A percentile compares a stretch with the other conserved stretches of the same genome.
phyloP scores from a whole-genome alignment of 106 monocot genomes.

The Allium cepa region DNA sequence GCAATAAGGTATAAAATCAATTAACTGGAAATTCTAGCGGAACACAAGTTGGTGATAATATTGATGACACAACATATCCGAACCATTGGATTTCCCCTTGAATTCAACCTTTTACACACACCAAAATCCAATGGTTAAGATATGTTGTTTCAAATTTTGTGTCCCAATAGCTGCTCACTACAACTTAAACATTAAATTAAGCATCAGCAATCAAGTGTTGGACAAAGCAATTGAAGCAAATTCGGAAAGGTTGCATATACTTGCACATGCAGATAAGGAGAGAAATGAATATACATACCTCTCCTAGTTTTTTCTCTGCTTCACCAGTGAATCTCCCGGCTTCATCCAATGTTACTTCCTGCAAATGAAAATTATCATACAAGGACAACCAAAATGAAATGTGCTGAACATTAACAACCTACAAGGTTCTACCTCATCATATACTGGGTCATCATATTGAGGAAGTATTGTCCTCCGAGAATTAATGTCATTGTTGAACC shows the following conservation, averaged over 20 bases:
- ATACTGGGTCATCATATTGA: constrained; percentile 72
- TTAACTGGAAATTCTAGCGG: no score
- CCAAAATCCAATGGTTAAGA: no score
- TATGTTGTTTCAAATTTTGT: no score
- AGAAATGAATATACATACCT: constrained; percentile 28
- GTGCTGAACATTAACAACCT: no score
- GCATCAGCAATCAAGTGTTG: not conserved
- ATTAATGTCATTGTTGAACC: constrained; percentile 58
- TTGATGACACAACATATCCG: no score
- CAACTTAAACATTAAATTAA: no score
- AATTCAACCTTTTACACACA: no score
- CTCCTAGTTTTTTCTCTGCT: constrained; percentile 89
- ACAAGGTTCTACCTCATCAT: constrained; percentile 62
- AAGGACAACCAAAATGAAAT: not conserved
- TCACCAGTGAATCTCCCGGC: constrained; percentile 68
- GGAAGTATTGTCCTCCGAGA: constrained; percentile 68
- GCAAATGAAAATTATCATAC: constrained; percentile 9
- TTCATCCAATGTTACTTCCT: constrained; percentile 95
- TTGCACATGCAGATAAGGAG: not conserved
- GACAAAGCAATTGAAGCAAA: not conserved
- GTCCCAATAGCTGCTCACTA: no score
- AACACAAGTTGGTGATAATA: no score
- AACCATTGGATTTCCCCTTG: no score
- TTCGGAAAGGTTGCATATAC: no score
- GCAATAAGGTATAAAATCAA: no score